Evolutionary conservation across 1,284 basidiomycete species (phyloP).

Genomic region (Clitocybe nebularis): DNA sequence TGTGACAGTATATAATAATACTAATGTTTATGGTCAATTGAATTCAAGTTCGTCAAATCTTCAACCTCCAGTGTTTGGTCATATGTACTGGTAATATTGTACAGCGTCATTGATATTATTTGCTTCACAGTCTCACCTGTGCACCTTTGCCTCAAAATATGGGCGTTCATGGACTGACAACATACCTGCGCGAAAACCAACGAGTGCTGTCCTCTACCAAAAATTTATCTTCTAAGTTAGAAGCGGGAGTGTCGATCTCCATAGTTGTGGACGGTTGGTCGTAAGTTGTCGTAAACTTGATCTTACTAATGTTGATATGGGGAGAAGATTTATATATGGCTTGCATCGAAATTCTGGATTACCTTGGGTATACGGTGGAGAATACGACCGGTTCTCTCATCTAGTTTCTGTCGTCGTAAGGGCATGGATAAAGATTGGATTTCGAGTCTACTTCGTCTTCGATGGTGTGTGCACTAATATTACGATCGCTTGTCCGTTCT

Average conservation of each 20-base stretch:
- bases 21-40: no score
- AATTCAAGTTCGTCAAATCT: no score
- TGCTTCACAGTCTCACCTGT: no score
- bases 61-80: no score
- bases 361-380: constrained; percentile 85
- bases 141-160: no score
- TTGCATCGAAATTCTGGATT: constrained; percentile 60
- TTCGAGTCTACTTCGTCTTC: constrained; percentile 84
- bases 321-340: constrained; percentile 72
- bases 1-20: no score
- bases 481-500: constrained; percentile 19
- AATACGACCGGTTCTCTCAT: constrained; percentile 61
- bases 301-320: constrained; percentile 12
- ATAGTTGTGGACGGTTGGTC: constrained; percentile 87
- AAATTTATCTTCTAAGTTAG: constrained; percentile 29
- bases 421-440: constrained; percentile 71
- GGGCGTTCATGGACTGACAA: constrained; percentile 81
- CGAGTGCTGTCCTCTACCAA: constrained; percentile 53
- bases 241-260: constrained; percentile 20
- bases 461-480: constrained; percentile 62
- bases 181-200: constrained; percentile 73
- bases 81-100: no score
- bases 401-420: constrained; percentile 52
- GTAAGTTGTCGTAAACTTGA: constrained; percentile 48
- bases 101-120: no score